Evolutionary conservation across 345 rosid genomes (phyloP).

Genomic region (Salix udensis): DNA sequence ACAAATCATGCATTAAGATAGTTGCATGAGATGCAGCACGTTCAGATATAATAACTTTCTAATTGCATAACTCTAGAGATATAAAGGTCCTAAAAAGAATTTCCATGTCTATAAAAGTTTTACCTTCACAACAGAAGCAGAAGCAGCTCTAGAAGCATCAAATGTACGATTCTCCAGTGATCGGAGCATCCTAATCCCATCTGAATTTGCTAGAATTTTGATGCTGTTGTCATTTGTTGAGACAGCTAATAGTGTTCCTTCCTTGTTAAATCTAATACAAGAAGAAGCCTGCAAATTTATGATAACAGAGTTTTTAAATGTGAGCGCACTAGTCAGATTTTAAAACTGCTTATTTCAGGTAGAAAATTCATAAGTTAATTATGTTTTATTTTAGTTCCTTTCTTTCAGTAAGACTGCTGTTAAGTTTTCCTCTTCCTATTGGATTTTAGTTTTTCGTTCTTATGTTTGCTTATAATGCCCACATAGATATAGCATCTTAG

Average conservation of each 20-base stretch:
- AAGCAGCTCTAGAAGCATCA: conserved; percentile 74
- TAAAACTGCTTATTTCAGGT: not conserved
- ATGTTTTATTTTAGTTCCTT: not conserved
- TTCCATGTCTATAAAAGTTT: not conserved
- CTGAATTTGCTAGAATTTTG: conserved; percentile 72
- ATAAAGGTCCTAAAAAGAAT: not conserved
- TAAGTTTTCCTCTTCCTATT: not conserved
- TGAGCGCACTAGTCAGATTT: not conserved
- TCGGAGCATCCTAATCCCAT: conserved; percentile 63
- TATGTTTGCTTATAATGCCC: not conserved
- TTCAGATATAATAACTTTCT: not conserved
- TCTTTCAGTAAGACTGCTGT: not conserved
- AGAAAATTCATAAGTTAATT: not conserved
- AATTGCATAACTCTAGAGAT: not conserved
- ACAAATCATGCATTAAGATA: conserved; percentile 16
- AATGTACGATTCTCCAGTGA: conserved; percentile 65
- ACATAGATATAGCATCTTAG: not conserved
- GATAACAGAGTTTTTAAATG: not conserved
- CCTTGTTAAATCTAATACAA: conserved; percentile 69
- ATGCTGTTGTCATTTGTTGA: conserved; percentile 74
- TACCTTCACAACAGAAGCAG: conserved; percentile 65
- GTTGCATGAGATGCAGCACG: not conserved
- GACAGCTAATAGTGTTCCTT: conserved; percentile 74
- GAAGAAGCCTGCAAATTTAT: conserved; percentile 67
- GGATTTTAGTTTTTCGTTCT: not conserved